phyloP scores from a whole-genome alignment of 352 stramenopile genomes.

The Phytophthora chlamydospora region DNA sequence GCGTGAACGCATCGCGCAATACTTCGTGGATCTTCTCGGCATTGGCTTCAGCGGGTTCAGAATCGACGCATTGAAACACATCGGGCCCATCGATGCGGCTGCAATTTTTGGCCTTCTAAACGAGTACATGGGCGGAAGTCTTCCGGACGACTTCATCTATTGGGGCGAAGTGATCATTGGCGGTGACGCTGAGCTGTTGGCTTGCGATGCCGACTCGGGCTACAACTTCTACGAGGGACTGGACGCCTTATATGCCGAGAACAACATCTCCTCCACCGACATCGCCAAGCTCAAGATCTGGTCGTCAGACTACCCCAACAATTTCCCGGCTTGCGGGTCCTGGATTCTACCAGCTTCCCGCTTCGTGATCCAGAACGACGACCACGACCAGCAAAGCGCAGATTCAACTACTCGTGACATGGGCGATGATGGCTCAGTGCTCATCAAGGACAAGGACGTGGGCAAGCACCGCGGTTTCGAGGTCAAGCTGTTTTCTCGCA shows the following conservation, averaged over 20 bases:
- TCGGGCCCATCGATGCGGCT: slow-evolving; percentile 51
- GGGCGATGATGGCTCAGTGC: slow-evolving; percentile 55
- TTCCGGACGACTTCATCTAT: slow-evolving; percentile 64
- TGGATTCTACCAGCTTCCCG: slow-evolving; percentile 66
- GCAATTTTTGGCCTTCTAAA: slow-evolving; percentile 59
- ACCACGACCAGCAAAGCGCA: slow-evolving; percentile 70
- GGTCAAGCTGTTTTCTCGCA: slow-evolving; percentile 56
- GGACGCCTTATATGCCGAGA: slow-evolving; percentile 45
- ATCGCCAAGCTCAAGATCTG: slow-evolving; percentile 82
- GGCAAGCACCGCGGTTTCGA: slow-evolving; percentile 60
- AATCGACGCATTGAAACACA: slow-evolving; percentile 74
- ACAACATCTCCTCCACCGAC: slow-evolving; percentile 55
- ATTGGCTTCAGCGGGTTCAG: slow-evolving; percentile 75
- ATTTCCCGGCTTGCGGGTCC: slow-evolving; percentile 58
- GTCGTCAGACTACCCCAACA: slow-evolving; percentile 73
- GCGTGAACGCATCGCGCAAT: slow-evolving; percentile 69
- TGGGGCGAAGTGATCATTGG: slow-evolving; percentile 62
- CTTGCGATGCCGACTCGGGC: slow-evolving; percentile 55
- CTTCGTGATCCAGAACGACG: slow-evolving; percentile 80
- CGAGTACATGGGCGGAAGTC: slow-evolving; percentile 62
- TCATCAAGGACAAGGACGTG: slow-evolving; percentile 62
- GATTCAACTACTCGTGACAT: slow-evolving; percentile 63
- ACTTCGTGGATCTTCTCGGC: slow-evolving; percentile 71
- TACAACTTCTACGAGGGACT: slow-evolving; percentile 75
- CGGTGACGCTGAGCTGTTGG: slow-evolving; percentile 45